Evolutionary conservation across 495 filamentous ascomycete species (phyloP).

Genomic region (Aspergillus ostianus): DNA sequence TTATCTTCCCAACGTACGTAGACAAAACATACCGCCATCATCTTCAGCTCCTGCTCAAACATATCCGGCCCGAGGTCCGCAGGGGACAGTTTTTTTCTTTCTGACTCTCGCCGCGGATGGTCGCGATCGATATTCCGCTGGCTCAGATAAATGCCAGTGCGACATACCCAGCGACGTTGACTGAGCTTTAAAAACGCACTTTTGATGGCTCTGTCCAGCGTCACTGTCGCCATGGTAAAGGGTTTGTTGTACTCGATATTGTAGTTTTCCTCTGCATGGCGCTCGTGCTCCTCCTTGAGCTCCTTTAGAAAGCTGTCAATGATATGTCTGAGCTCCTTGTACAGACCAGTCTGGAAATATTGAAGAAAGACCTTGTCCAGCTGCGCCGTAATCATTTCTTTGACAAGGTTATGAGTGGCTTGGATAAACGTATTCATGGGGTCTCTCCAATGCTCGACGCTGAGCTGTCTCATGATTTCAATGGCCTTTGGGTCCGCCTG

Average conservation of each 20-base stretch:
- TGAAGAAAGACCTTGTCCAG: constrained; percentile 33
- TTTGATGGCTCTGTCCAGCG: constrained; percentile 21
- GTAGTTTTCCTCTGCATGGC: constrained; percentile 23
- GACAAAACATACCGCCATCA: constrained; percentile 47
- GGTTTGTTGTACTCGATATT: constrained; percentile 32
- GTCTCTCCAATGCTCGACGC: constrained; percentile 39
- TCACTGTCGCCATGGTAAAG: constrained; percentile 33
- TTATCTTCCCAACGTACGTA: neutral
- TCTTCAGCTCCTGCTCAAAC: constrained; percentile 45
- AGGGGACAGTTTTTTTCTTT: constrained; percentile 22
- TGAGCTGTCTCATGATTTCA: constrained; percentile 37
- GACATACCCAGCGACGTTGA: constrained; percentile 10
- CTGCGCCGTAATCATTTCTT: constrained; percentile 27
- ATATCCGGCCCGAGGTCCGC: constrained; percentile 40
- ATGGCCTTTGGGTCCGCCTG: constrained; percentile 43
- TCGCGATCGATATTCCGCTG: constrained; percentile 8
- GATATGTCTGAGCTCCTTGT: constrained; percentile 27
- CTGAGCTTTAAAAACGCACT: constrained; percentile 11
- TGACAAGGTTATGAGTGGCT: constrained; percentile 28
- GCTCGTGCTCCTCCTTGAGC: constrained; percentile 23
- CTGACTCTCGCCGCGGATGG: constrained; percentile 14
- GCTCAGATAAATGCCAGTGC: constrained; percentile 19
- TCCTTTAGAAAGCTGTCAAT: constrained; percentile 29
- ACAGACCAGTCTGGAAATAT: constrained; percentile 38
- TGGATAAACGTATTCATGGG: constrained; percentile 33